A percentile compares a stretch with the other conserved stretches of the same genome.
Conservation (phyloP, 139 green algal species). For the Edaphochlamys debaryana region DNA sequence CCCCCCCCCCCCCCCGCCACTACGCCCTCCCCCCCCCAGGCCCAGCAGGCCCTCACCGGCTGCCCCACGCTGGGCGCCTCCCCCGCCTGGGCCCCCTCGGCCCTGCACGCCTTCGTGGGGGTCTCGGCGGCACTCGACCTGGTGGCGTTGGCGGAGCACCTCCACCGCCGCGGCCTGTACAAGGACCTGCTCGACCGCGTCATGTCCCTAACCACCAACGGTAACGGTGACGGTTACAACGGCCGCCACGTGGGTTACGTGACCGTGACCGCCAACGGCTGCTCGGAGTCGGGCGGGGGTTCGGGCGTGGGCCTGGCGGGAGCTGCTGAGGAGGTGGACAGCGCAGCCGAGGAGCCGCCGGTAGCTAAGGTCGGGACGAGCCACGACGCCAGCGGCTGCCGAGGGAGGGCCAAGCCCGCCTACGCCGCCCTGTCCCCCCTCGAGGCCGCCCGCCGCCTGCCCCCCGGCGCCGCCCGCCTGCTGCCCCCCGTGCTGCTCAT, state of each 20-base stretch:
- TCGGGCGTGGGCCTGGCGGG: too few species aligned
- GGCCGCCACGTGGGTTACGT: not conserved
- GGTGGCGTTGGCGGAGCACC: slow-evolving; percentile 76
- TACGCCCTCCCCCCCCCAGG: too few species aligned
- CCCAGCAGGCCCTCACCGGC: not conserved
- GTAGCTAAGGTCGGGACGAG: not conserved
- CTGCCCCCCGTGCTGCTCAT: slow-evolving; percentile 81
- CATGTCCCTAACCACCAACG: slow-evolving; percentile 52
- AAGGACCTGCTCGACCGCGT: slow-evolving; percentile 61
- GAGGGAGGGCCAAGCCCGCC: slow-evolving; percentile 44
- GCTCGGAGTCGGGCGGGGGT: too few species aligned
- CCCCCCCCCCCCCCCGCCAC: not conserved
- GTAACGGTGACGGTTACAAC: not conserved
- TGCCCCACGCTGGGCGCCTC: slow-evolving; percentile 1
- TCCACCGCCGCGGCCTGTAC: slow-evolving; percentile 86
- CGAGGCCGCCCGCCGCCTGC: slow-evolving; percentile 47
- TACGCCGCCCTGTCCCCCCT: slow-evolving; percentile 77
- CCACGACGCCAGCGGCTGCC: slow-evolving; percentile 41
- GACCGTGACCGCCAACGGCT: not conserved
- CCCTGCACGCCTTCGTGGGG: slow-evolving; percentile 66
- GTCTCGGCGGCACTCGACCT: slow-evolving; percentile 87
- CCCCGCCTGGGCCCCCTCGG: slow-evolving; percentile 65
- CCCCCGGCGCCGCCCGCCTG: not conserved
- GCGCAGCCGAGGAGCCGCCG: not conserved
- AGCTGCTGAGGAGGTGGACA: too few species aligned